These are phyloP conservation scores for Hemileccinum rubropunctum DNA, from an alignment of 768 basidiomycete species.

Conservation along the genomic window DNA sequence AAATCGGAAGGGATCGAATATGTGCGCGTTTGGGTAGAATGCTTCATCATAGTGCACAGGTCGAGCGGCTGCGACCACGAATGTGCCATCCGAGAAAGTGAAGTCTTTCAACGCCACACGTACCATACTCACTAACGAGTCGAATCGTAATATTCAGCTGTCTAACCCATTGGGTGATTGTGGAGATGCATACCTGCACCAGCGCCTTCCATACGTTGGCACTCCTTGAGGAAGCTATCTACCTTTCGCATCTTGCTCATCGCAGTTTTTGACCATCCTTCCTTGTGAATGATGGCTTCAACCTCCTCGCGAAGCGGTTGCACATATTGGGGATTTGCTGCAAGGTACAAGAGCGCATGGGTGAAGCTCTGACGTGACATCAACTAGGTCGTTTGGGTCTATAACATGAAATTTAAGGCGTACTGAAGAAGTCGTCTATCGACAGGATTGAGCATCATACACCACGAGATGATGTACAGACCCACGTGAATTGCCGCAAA, in stretches of 20 bases:
- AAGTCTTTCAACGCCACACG: conserved; percentile 32
- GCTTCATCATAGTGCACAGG: conserved; percentile 19
- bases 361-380: conserved; percentile 25
- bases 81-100: conserved; percentile 37
- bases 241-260: conserved; percentile 32
- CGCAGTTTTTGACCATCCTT: conserved; percentile 28
- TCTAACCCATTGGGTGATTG: neutral
- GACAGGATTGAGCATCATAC: neutral
- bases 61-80: conserved; percentile 18
- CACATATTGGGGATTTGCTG: conserved; percentile 33
- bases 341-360: conserved; percentile 35
- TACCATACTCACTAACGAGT: conserved; percentile 23
- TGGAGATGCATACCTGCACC: conserved; percentile 16
- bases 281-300: conserved; percentile 24
- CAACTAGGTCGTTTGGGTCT: too few relatives aligned
- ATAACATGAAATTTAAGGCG: neutral
- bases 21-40: conserved; percentile 32
- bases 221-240: conserved; percentile 41
- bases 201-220: conserved; percentile 31
- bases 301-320: conserved; percentile 38
- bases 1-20: conserved; percentile 52
- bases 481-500: conserved; percentile 6
- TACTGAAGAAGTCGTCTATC: conserved; percentile 19
- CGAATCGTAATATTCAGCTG: too few relatives aligned
- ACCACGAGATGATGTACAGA: neutral